Conservation (phyloP, 495 filamentous ascomycete species). For the Annulohypoxylon bovei region DNA sequence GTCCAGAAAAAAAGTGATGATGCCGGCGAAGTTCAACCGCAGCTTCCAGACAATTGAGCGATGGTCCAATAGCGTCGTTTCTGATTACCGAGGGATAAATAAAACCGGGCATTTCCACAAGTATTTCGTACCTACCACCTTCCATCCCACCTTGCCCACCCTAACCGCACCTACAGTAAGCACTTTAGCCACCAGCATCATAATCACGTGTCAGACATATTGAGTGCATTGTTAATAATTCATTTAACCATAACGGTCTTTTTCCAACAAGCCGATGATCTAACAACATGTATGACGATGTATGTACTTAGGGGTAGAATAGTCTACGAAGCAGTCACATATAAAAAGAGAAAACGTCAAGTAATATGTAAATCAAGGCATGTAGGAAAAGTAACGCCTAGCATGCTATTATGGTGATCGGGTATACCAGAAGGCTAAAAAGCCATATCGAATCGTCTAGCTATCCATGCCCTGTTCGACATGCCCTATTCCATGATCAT, state of each 20-base stretch:
- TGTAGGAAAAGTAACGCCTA: background rate
- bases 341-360: background rate
- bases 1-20: slow-evolving; percentile 42
- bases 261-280: background rate
- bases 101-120: slow-evolving; percentile 28
- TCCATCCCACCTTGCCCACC: slow-evolving; percentile 7
- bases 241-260: slow-evolving; percentile 1
- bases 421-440: slow-evolving; percentile 5
- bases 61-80: slow-evolving; percentile 45
- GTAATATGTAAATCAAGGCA: background rate
- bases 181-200: slow-evolving; percentile 26
- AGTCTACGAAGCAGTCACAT: background rate
- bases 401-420: background rate
- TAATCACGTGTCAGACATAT: slow-evolving; percentile 29
- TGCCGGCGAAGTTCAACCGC: slow-evolving; percentile 46
- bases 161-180: slow-evolving; percentile 5
- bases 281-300: background rate
- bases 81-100: slow-evolving; percentile 53
- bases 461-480: background rate
- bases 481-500: background rate
- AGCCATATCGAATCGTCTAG: slow-evolving; percentile 2
- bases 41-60: slow-evolving; percentile 42
- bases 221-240: background rate
- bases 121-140: slow-evolving; percentile 9
- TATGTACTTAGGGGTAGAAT: too few relatives aligned